Conservation (phyloP, 2,329 filamentous ascomycete genomes). For the Cladosporium phlei region DNA sequence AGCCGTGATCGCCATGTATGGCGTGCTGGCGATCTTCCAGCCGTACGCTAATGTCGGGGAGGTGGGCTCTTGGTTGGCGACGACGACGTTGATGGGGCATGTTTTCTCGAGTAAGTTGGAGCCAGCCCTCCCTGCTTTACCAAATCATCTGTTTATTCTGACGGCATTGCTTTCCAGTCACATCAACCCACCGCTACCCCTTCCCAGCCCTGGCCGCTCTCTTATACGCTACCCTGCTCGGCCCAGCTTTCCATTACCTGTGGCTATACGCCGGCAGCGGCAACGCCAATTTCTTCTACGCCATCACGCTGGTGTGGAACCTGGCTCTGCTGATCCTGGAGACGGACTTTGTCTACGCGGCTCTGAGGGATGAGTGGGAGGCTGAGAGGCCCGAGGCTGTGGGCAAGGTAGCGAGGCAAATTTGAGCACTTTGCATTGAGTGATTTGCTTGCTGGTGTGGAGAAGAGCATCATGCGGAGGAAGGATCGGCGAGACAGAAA, state of each 20-base stretch:
- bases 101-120: slow-evolving; percentile 61
- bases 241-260: slow-evolving; percentile 91
- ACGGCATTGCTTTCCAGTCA: slow-evolving; percentile 52
- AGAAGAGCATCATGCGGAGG: too few species aligned
- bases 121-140: neutral
- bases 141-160: neutral
- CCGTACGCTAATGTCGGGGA: slow-evolving; percentile 93
- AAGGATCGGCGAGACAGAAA: too few species aligned
- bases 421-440: too few species aligned
- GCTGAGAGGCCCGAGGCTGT: slow-evolving; percentile 83
- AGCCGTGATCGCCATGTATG: slow-evolving; percentile 75
- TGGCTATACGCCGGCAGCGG: slow-evolving; percentile 98
- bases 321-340: slow-evolving; percentile 81
- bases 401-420: slow-evolving; percentile 81
- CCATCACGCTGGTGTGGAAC: slow-evolving; percentile 98
- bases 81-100: slow-evolving; percentile 84
- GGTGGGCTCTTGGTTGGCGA: slow-evolving; percentile 75
- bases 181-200: slow-evolving; percentile 66
- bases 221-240: slow-evolving; percentile 81
- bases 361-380: slow-evolving; percentile 90
- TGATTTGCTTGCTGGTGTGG: too few species aligned
- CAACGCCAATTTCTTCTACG: slow-evolving; percentile 99
- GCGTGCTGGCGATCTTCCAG: slow-evolving; percentile 92
- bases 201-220: slow-evolving; percentile 81
- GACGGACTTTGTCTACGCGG: slow-evolving; percentile 81